Evolutionary conservation across 2,329 filamentous ascomycete species (phyloP).

Genomic region (Verruconis gallopava): DNA sequence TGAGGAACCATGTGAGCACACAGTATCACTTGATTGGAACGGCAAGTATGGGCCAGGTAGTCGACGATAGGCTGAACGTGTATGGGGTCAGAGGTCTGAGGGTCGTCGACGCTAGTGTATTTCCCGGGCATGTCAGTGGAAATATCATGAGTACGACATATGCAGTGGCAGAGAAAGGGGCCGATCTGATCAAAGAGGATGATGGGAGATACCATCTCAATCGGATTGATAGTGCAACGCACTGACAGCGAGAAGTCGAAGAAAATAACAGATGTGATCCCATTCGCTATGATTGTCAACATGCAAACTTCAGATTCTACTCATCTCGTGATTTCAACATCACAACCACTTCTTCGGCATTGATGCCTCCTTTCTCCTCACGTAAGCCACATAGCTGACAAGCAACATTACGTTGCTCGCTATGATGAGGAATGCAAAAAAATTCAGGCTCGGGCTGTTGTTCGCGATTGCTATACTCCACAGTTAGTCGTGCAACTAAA

Average conservation of each 20-base stretch:
- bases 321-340: no score
- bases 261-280: no score
- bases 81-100: constrained; percentile 17
- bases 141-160: constrained; percentile 7
- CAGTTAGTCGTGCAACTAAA: no score
- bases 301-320: no score
- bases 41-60: constrained; percentile 18
- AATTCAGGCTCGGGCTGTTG: constrained; percentile 35
- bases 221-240: not conserved
- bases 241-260: no score
- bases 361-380: constrained; percentile 57
- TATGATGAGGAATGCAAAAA: constrained; percentile 58
- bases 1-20: not conserved
- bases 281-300: no score
- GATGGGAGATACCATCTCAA: constrained; percentile 15
- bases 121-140: constrained; percentile 4
- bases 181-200: constrained; percentile 7
- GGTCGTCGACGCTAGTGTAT: constrained; percentile 19
- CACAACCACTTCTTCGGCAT: constrained; percentile 93
- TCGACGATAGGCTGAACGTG: constrained; percentile 17
- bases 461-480: not conserved
- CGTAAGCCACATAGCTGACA: constrained; percentile 62
- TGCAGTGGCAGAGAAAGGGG: constrained; percentile 10
- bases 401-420: constrained; percentile 61
- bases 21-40: constrained; percentile 19